A percentile compares a stretch with the other conserved stretches of the same genome.
These are phyloP conservation scores for Lignosus rhinocerotis DNA, from an alignment of 1,284 basidiomycete species.

Conservation along the genomic window DNA sequence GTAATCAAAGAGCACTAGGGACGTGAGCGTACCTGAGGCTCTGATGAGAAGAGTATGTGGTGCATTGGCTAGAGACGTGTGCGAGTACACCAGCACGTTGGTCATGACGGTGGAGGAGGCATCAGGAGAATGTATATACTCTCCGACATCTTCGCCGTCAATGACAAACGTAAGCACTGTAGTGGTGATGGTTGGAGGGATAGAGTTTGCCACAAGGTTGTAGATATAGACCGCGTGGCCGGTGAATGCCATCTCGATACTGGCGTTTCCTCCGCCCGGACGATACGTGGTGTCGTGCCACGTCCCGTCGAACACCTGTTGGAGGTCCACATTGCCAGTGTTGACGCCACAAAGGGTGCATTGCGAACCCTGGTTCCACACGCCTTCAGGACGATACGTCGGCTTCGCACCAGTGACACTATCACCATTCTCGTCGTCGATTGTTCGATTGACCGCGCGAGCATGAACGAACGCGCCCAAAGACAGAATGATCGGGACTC, in stretches of 20 bases:
- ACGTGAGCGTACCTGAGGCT: not conserved
- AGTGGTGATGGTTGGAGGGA: not conserved
- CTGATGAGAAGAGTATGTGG: slow-evolving; percentile 6
- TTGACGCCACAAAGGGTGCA: slow-evolving; percentile 2
- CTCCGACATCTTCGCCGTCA: not conserved
- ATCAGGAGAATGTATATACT: not conserved
- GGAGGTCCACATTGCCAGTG: not conserved
- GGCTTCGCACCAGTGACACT: slow-evolving; percentile 3
- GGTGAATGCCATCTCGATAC: not conserved
- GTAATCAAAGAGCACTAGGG: slow-evolving; percentile 10
- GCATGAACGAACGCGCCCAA: no score
- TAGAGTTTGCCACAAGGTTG: not conserved
- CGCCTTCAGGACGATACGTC: not conserved
- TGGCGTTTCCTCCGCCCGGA: not conserved
- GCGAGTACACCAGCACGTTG: slow-evolving; percentile 2
- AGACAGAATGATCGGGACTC: no score
- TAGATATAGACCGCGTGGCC: slow-evolving; percentile 5
- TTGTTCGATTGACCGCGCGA: not conserved
- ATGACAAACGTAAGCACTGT: not conserved
- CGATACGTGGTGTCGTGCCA: slow-evolving; percentile 2
- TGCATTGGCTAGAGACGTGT: not conserved
- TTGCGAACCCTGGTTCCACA: slow-evolving; percentile 2
- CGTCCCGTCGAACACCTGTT: not conserved
- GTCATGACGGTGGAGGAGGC: not conserved
- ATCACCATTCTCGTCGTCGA: slow-evolving; percentile 10